Conservation (phyloP, 2,329 filamentous ascomycete genomes). For the Dothideomycetes sp. region DNA sequence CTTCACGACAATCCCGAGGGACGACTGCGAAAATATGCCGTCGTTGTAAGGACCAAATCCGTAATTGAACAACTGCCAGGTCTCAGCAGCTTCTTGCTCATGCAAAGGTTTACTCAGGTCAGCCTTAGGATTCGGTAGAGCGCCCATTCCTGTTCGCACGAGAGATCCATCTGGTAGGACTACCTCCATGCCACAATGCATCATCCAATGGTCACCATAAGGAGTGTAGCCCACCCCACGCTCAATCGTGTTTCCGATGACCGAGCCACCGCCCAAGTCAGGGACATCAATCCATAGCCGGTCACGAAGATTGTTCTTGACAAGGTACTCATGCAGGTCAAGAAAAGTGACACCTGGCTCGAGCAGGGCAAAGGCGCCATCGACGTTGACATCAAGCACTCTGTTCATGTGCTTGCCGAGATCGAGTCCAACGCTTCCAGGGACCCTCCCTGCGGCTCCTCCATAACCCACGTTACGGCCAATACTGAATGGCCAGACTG, state of each 20-base stretch:
- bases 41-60: slow-evolving; percentile 26
- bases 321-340: slow-evolving; percentile 40
- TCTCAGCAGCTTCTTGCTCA: slow-evolving; percentile 13
- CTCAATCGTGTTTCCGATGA: slow-evolving; percentile 40
- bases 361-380: slow-evolving; percentile 39
- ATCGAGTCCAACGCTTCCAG: slow-evolving; percentile 40
- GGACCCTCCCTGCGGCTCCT: slow-evolving; percentile 42
- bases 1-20: slow-evolving; percentile 30
- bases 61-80: slow-evolving; percentile 22
- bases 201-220: slow-evolving; percentile 33
- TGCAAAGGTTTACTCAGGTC: slow-evolving; percentile 12
- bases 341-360: slow-evolving; percentile 47
- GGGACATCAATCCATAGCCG: slow-evolving; percentile 34
- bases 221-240: slow-evolving; percentile 31
- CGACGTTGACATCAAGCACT: slow-evolving; percentile 40
- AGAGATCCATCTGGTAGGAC: slow-evolving; percentile 29
- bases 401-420: slow-evolving; percentile 44
- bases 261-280: slow-evolving; percentile 38
- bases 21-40: slow-evolving; percentile 25
- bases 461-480: slow-evolving; percentile 44
- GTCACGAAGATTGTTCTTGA: slow-evolving; percentile 25
- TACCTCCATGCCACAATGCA: slow-evolving; percentile 33
- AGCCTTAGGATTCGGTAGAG: slow-evolving; percentile 19
- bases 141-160: slow-evolving; percentile 31
- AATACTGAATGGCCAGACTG: slow-evolving; percentile 39